Conservation (phyloP, 495 filamentous ascomycete genomes). For the Penicillium soppii region DNA sequence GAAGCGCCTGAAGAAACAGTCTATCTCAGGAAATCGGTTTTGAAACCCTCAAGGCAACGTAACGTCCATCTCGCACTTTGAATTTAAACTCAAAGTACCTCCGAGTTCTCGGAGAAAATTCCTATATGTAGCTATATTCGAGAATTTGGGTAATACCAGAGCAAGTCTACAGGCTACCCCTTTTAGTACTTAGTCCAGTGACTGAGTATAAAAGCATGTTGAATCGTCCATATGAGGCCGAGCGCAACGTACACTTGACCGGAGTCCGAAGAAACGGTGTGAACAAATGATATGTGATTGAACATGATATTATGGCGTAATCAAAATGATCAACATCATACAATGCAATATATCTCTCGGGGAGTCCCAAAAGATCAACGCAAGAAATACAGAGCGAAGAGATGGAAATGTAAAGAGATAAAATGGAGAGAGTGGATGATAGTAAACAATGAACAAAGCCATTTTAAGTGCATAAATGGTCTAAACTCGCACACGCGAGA, state of each 20-base stretch:
- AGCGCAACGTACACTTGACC: background rate
- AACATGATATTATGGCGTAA: conserved; percentile 26
- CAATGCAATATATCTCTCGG: conserved; percentile 29
- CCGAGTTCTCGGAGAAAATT: no score
- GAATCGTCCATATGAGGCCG: no score
- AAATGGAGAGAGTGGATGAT: conserved; percentile 19
- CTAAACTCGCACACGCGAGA: conserved; percentile 36
- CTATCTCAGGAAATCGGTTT: background rate
- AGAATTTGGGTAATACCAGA: background rate
- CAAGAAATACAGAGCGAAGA: conserved; percentile 15
- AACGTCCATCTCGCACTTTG: no score
- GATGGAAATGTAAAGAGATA: conserved; percentile 17
- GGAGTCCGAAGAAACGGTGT: background rate
- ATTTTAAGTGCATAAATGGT: conserved; percentile 35
- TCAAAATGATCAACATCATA: conserved; percentile 26
- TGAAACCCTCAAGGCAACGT: no score
- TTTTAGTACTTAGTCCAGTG: no score
- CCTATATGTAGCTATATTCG: background rate
- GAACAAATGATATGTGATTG: conserved; percentile 29
- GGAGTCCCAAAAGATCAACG: conserved; percentile 24
- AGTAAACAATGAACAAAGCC: conserved; percentile 23
- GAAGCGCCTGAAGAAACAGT: background rate
- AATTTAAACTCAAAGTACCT: no score
- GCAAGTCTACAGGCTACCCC: no score
- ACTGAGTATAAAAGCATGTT: no score